Conservation (phyloP, 163 green algal genomes). For the Prototheca cutis region DNA sequence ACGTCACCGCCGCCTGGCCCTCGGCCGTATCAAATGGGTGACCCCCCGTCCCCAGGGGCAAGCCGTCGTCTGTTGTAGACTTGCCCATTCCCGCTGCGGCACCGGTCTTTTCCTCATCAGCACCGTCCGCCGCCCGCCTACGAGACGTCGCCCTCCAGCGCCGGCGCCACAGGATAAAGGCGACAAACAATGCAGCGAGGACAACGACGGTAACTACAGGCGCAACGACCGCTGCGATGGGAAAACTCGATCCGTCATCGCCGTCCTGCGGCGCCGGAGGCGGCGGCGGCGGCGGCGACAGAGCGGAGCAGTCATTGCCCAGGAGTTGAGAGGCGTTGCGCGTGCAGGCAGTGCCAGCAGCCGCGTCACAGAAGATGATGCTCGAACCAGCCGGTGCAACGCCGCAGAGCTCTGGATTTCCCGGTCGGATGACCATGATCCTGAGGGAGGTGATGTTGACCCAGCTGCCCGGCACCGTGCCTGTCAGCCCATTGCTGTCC, state of each 20-base stretch:
- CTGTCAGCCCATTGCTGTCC: conserved; percentile 10
- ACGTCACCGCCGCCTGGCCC: conserved; percentile 12
- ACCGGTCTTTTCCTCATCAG: no score
- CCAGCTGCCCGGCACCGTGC: conserved; percentile 9
- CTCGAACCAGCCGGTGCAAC: neutral
- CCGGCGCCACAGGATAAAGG: neutral
- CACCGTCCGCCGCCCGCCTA: no score
- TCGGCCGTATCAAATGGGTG: conserved; percentile 24
- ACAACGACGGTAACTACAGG: conserved; percentile 1
- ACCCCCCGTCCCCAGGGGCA: neutral
- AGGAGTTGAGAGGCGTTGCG: neutral
- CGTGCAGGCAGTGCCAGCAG: neutral
- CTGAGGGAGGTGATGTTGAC: neutral
- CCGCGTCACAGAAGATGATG: neutral
- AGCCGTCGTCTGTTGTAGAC: no score
- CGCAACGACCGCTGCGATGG: conserved; percentile 6
- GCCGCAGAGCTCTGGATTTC: conserved; percentile 12
- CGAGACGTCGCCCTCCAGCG: no score
- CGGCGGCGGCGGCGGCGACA: neutral
- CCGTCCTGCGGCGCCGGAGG: neutral
- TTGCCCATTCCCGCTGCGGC: no score
- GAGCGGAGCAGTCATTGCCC: neutral
- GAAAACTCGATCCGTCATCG: neutral
- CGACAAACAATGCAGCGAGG: neutral
- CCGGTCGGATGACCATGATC: conserved; percentile 9